Base-by-base conservation (phyloP, 805 yeast species). In the Schwanniomyces vanrijiae region DNA sequence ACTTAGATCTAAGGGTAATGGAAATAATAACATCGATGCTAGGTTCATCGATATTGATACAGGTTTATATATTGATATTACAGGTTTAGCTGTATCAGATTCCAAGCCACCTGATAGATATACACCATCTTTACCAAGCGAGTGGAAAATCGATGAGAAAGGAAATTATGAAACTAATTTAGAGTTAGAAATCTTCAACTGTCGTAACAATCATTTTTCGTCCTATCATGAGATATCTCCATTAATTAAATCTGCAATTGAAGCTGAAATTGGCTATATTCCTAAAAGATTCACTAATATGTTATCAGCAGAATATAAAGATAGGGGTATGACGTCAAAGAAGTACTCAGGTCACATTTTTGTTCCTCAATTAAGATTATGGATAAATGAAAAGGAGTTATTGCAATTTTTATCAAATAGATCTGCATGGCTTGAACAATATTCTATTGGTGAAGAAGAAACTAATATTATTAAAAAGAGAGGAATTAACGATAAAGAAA, bases 1-100 rank as follows among this genome's bases (percentile, higher is more conserved):
- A 31, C 59, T 52, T 28, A 50, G 69, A 29, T 43, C 33, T 7
- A 69, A 70, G 48, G 77, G 73, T 16, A 73, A 74, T 50, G 83
- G 82, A 3, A 60, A 64, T 47, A 80, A 80, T 55, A 74, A 75
- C 38, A 79, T 79, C 41, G 84, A 80, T 60, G 84, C 83, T 1
- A 61, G 84, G 20, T 76, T 77, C 48, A 75, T 80, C 24, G 83
- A 80, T 53, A 64, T 76, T 3, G 73, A 71, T 42, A 70, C 81
- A 8, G 77, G 77, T 1, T 55, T 66, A 40, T 73, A 71, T 49
- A 66, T 73, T 40, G 77, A 73, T 50, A 74, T 65, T 37, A 72
- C 77, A 5, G 77, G 67, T 0, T 56, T 72, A 44, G 73, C 76
- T 1, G 47, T 71, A 2, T 56, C 71, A n/a, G 56, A 61, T 29